These are phyloP conservation scores for Apiospora phragmitis DNA, from an alignment of 2,329 filamentous ascomycete species.

Conservation along the genomic window DNA sequence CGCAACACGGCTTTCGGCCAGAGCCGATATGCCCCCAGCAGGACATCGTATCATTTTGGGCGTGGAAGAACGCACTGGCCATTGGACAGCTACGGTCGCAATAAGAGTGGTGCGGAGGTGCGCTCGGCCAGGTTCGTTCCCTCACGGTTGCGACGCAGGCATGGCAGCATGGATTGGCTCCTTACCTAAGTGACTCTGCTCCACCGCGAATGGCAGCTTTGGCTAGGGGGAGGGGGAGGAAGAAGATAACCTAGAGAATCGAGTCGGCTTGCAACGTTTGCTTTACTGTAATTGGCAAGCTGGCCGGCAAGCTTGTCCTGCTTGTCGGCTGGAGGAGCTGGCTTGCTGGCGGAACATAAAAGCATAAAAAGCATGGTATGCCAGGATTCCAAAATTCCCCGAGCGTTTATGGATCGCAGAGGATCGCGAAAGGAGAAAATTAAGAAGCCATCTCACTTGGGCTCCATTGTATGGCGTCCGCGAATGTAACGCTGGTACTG, in stretches of 20 bases:
- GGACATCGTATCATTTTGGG: neutral
- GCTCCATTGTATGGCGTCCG: neutral
- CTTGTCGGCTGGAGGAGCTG: neutral
- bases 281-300: neutral
- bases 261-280: neutral
- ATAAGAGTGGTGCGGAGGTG: neutral
- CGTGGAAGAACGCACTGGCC: neutral
- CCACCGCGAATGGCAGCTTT: neutral
- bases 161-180: neutral
- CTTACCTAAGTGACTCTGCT: neutral
- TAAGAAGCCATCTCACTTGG: neutral
- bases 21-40: neutral
- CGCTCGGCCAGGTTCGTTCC: neutral
- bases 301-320: too few species aligned
- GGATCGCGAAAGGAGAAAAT: slow-evolving; percentile 1
- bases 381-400: neutral
- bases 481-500: neutral
- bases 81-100: neutral
- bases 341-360: neutral
- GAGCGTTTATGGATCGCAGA: neutral
- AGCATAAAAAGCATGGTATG: neutral
- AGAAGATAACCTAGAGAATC: neutral
- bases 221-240: neutral
- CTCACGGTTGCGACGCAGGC: neutral
- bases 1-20: neutral